Percentiles rank a stretch among this genome's conserved stretches.
Conservation (phyloP, 805 yeast species). For the Starmerella bacillaris region DNA sequence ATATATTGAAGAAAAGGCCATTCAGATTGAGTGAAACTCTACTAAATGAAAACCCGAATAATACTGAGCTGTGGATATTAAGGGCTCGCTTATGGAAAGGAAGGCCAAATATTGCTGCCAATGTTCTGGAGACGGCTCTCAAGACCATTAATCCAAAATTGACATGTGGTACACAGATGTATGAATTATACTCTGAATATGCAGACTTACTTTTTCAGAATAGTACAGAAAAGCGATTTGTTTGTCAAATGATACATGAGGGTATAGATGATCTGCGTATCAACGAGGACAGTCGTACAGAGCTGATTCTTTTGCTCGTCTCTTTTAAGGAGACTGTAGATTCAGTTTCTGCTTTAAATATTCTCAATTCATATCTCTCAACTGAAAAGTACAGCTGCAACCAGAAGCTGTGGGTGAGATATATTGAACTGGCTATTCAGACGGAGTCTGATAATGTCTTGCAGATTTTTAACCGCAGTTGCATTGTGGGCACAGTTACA, state of each 20-base stretch:
- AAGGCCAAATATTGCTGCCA: slow-evolving; percentile 27
- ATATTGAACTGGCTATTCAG: slow-evolving; percentile 4
- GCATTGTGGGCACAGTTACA: slow-evolving; percentile 4
- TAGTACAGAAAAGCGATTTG: slow-evolving; percentile 5
- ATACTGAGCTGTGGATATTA: slow-evolving; percentile 51
- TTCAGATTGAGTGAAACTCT: slow-evolving; percentile 48
- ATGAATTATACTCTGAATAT: slow-evolving; percentile 8
- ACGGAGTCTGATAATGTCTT: slow-evolving; percentile 1
- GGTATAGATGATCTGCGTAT: background rate
- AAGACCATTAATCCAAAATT: slow-evolving; percentile 43
- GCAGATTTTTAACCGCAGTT: slow-evolving; percentile 7
- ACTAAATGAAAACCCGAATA: slow-evolving; percentile 42
- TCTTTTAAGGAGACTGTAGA: background rate
- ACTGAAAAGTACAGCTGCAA: background rate
- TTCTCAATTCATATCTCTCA: slow-evolving; percentile 2
- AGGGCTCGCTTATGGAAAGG: slow-evolving; percentile 32
- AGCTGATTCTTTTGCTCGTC: slow-evolving; percentile 5
- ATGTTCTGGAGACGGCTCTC: slow-evolving; percentile 49
- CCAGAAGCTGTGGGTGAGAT: slow-evolving; percentile 7
- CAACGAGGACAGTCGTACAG: background rate
- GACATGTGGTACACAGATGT: slow-evolving; percentile 3
- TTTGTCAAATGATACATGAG: background rate
- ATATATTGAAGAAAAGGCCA: slow-evolving; percentile 36
- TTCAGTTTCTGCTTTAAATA: background rate
- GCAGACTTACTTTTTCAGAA: slow-evolving; percentile 7